These are phyloP conservation scores for Erysimum cheiri DNA, from an alignment of 441 rosid genomes.

Conservation along the genomic window DNA sequence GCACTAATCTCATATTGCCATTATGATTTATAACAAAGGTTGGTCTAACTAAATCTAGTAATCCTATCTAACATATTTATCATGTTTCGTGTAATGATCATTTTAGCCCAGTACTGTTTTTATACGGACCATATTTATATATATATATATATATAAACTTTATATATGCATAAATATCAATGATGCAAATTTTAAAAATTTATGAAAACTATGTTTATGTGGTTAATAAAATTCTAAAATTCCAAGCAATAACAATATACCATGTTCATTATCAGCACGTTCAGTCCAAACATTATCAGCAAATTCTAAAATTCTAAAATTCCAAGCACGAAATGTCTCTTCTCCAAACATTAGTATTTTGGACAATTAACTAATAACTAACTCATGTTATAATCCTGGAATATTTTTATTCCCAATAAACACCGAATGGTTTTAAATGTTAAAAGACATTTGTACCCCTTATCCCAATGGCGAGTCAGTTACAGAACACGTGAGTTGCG, in stretches of 20 bases:
- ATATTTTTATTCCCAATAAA: neutral
- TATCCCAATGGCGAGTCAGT: neutral
- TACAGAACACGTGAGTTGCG: neutral
- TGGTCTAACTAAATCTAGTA: neutral
- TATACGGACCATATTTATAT: too few species aligned
- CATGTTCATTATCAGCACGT: neutral
- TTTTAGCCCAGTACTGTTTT: neutral
- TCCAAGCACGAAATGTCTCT: neutral
- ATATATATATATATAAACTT: too few species aligned
- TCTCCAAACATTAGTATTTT: neutral
- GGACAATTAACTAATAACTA: too few species aligned
- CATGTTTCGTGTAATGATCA: neutral
- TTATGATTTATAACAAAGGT: neutral
- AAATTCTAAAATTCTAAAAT: too few species aligned
- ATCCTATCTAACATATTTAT: neutral
- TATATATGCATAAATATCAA: too few species aligned
- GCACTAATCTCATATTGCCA: neutral
- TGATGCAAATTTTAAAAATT: too few species aligned
- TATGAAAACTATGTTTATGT: too few species aligned
- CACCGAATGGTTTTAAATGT: neutral
- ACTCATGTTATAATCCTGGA: too few species aligned
- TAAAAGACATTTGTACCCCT: conserved; percentile 1
- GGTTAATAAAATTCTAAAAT: neutral
- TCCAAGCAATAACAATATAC: neutral
- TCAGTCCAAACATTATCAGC: too few species aligned